phyloP scores from a whole-genome alignment of 108 stramenopile genomes.

The Cyclotella kingstonii region DNA sequence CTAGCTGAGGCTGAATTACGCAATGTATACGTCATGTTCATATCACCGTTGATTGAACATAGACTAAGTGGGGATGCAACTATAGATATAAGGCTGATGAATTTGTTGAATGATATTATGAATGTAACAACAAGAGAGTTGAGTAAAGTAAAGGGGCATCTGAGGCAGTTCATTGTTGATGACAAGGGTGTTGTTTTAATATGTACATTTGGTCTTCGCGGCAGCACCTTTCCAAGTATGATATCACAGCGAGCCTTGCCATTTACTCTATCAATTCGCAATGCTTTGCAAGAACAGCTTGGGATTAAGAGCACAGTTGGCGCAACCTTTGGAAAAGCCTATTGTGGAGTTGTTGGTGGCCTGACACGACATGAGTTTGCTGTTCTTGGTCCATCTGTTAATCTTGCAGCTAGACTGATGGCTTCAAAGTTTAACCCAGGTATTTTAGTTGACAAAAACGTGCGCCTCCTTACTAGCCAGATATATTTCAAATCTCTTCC shows the following conservation, averaged over 20 bases:
- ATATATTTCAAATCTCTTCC: constrained; percentile 59
- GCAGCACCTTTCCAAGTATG: constrained; percentile 74
- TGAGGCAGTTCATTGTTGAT: constrained; percentile 79
- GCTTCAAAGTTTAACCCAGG: constrained; percentile 52
- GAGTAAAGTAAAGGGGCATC: constrained; percentile 54
- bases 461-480: constrained; percentile 51
- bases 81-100: constrained; percentile 37
- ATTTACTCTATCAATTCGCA: constrained; percentile 54
- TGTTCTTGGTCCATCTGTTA: constrained; percentile 70
- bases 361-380: constrained; percentile 67
- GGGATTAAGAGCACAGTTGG: constrained; percentile 57
- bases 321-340: constrained; percentile 66
- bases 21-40: constrained; percentile 63
- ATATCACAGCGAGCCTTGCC: constrained; percentile 64
- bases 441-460: constrained; percentile 62
- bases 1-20: constrained; percentile 67
- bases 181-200: constrained; percentile 79
- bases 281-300: constrained; percentile 52
- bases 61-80: constrained; percentile 46
- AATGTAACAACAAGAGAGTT: constrained; percentile 51
- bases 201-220: constrained; percentile 73
- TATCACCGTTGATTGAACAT: constrained; percentile 48
- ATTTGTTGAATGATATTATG: constrained; percentile 70
- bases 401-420: constrained; percentile 76
- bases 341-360: constrained; percentile 78